Base-by-base conservation (phyloP, 2,329 filamentous ascomycete genomes). In the Apiospora kogelbergensis region DNA sequence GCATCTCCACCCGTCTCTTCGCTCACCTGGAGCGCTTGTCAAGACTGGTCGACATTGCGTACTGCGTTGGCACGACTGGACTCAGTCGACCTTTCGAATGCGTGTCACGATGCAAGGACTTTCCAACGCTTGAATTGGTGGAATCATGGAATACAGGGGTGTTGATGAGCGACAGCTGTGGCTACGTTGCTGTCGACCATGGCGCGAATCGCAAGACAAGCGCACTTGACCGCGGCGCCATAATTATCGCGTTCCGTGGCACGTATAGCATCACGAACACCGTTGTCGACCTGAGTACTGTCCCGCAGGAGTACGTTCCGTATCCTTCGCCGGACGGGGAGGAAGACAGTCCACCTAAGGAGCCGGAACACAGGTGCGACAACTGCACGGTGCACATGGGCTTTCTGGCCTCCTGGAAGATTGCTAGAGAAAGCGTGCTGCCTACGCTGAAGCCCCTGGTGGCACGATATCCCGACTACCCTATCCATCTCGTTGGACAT, bases 201-300 rank as follows among this genome's bases (percentile, higher is more conserved):
- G 80, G 79, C 24, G 71, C 73, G n/a, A 72, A 70, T 22, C 73
- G 11, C 40, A 13, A 42, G 13, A 42, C 70, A 30, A 68, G 22
- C 37, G 37, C 44, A 10, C 24, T 7, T 20, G 22, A 30, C 22
- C 65, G 75, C 33, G 76, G 77, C 48, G 81, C 82, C 41, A 92
- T 99, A 68, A 84, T 98, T 63, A 88, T 98, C 45, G 95, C 94
- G 10, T 98, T 98, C 76, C 90, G 96, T 63, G 96, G 96, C 30
- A 98, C 96, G 17, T 98, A 98, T 81, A 97, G 94, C 73, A 87
- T 99, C 75, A 88, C 94, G 67, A 97, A 98, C 79, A 95, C 95
- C 15, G 91, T 99, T 71, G 87, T 94, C 65, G 96, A 99, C 81
- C 85, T 99, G 68, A 94, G 93, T 72, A 97, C 94, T 1, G 85